phyloP scores from a whole-genome alignment of 202 grass and related monocot species.

The Musa balbisiana region DNA sequence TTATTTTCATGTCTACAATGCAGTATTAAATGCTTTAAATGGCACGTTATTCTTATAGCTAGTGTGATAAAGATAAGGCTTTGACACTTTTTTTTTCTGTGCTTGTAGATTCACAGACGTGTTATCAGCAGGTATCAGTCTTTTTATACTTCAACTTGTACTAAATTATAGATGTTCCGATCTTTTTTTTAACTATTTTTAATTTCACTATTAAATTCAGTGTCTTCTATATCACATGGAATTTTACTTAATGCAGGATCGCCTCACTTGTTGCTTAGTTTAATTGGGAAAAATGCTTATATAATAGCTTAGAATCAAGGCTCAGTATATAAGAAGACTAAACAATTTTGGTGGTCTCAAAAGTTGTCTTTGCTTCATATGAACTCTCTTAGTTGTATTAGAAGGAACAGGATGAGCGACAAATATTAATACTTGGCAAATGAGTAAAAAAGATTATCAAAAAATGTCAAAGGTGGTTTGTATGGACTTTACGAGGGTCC shows the following conservation, averaged over 20 bases:
- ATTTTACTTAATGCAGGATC: not conserved
- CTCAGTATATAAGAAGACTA: too few species aligned
- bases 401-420: not conserved
- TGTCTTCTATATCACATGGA: not conserved
- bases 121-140: not conserved
- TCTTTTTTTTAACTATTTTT: not conserved
- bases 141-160: not conserved
- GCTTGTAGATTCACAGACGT: not conserved
- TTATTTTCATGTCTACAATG: not conserved
- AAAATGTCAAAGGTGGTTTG: too few species aligned
- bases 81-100: not conserved
- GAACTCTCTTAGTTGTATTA: not conserved
- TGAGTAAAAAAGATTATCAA: too few species aligned
- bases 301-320: too few species aligned
- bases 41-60: too few species aligned
- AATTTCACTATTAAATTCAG: not conserved
- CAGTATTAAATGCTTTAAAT: not conserved
- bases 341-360: not conserved
- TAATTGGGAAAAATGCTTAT: too few species aligned
- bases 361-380: not conserved
- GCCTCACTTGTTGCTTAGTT: not conserved
- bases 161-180: not conserved
- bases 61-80: not conserved
- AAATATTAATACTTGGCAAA: too few species aligned
- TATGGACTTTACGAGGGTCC: too few species aligned